Evolutionary conservation across 148 eudicot species (phyloP), one percentile per base, ranked within the genome.

Genomic region (Amaranthus hypochondriacus): DNA sequence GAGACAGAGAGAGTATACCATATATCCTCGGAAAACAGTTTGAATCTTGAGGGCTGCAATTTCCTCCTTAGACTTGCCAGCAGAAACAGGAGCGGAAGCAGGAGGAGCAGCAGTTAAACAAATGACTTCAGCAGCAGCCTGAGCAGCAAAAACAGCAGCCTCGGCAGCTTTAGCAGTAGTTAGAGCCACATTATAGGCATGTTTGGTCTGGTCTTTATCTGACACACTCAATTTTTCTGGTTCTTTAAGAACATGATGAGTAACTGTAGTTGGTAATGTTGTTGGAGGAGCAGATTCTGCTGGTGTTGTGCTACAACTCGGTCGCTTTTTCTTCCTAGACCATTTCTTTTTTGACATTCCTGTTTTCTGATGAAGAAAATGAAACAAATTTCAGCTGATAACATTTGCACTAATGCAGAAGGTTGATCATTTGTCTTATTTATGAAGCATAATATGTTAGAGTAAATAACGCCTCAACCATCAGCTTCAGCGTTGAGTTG

Each of bases 21-120:
- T 76, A 52, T 94, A 86, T 75, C 90, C 93, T 15, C 98, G 89
- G 69, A 88, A 89, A 21, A 93, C 86, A 15, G 91, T 82, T 77
- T 94, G 98, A 76, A 94, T 89, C 75, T 77, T 89, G 76, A 91
- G 81, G 56, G 97, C 92, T 4, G 98, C 92, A 51, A 77, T 77
- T 73, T 94, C 96, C 80, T 94, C 97, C 78, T 70, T 70, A 3
- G 83, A 79, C 78, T 85, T 88, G 47, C 88, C 90, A 3, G 76
- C 75, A 43, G 81, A 75, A 53, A 42, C 85, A 66, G 77, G 54
- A 42, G 72, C 79, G 39, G 39, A 28, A 28, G 39, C 39, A 28
- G 39, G 39, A 28, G 39, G 39, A 21, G 74, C 55, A 51, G 61
- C 66, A 49, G 87, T 73, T 69, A 72, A 66, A 48, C 73, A 84